Evolutionary conservation across 306 rosid genomes (phyloP).

Genomic region (Trifolium subterraneum): DNA sequence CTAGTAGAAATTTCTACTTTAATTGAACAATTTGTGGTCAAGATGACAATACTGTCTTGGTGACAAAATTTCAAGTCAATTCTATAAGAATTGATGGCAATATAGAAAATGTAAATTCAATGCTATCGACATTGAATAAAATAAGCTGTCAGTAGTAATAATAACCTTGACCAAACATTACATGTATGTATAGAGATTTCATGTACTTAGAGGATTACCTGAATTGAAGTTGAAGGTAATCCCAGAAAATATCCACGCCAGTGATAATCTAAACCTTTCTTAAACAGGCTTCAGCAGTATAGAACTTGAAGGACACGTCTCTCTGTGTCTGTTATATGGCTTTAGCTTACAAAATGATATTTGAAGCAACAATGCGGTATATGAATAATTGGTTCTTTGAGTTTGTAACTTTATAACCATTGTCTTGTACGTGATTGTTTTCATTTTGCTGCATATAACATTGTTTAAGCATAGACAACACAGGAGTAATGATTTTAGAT

Average conservation of each 20-base stretch:
- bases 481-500: neutral
- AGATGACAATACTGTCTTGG: too few relatives aligned
- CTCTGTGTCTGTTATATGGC: constrained; percentile 24
- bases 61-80: constrained; percentile 17
- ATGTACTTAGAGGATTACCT: neutral
- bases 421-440: constrained; percentile 1
- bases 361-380: constrained; percentile 20
- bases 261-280: constrained; percentile 14
- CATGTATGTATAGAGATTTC: constrained; percentile 2
- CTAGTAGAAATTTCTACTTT: too few relatives aligned
- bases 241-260: neutral
- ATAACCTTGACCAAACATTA: constrained; percentile 9
- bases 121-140: constrained; percentile 20
- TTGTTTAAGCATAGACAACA: constrained; percentile 25
- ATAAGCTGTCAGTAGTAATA: neutral
- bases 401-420: constrained; percentile 10
- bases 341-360: constrained; percentile 9
- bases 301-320: constrained; percentile 9
- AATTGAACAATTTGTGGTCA: constrained; percentile 1
- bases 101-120: neutral
- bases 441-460: constrained; percentile 17
- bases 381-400: constrained; percentile 3
- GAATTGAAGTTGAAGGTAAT: constrained; percentile 4
- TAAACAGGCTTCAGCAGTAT: constrained; percentile 14
- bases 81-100: constrained; percentile 17